These are phyloP conservation scores for Prunus mira DNA, from an alignment of 306 rosid species.

Conservation along the genomic window DNA sequence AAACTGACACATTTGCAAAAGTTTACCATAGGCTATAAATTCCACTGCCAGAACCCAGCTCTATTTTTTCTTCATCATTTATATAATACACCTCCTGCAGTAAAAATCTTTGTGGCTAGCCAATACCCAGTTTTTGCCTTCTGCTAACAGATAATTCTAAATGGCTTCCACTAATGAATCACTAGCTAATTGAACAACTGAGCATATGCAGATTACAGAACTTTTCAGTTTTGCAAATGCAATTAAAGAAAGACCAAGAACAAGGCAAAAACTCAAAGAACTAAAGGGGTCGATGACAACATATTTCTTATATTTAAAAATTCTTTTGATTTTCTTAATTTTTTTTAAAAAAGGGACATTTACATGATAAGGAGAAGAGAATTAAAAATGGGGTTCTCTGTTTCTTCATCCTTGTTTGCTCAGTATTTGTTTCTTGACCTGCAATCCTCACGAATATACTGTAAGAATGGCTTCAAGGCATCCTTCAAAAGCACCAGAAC, in stretches of 20 bases:
- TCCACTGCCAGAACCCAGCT: not conserved
- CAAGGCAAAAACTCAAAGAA: not conserved
- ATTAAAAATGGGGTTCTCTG: not conserved
- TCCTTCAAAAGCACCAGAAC: conserved; percentile 44
- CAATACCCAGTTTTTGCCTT: too few relatives aligned
- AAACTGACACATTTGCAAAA: not conserved
- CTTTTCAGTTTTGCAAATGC: not conserved
- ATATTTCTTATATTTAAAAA: not conserved
- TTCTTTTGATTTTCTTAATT: not conserved
- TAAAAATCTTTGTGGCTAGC: too few relatives aligned
- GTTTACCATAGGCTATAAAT: not conserved
- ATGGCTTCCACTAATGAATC: not conserved
- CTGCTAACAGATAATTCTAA: too few relatives aligned
- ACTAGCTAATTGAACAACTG: not conserved
- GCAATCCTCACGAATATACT: not conserved
- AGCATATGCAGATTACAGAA: not conserved
- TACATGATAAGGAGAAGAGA: conserved; percentile 7
- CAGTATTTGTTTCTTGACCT: conserved; percentile 20
- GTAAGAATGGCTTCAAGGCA: not conserved
- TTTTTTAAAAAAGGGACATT: not conserved
- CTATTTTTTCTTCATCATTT: too few relatives aligned
- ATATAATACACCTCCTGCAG: too few relatives aligned
- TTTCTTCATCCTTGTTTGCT: not conserved
- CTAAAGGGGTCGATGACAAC: not conserved
- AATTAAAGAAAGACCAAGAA: not conserved